Conservation (phyloP, 768 basidiomycete species). For the Rhizopogon roseolus region DNA sequence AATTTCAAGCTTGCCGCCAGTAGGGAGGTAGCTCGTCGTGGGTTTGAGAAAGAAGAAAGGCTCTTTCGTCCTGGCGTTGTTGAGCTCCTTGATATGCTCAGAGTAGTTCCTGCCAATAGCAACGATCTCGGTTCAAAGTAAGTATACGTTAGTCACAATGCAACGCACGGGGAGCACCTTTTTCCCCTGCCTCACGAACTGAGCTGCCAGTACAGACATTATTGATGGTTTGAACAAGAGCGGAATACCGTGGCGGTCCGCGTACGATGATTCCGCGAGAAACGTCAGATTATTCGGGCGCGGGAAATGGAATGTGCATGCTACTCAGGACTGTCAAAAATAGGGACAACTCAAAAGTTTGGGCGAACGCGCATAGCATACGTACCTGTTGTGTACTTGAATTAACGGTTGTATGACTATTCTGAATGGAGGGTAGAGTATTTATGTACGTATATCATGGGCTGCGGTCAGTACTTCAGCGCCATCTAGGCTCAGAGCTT, state of each 20-base stretch:
- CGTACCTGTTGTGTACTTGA: too few relatives aligned
- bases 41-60: conserved; percentile 99
- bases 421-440: too few relatives aligned
- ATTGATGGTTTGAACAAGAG: conserved; percentile 4
- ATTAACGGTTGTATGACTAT: too few relatives aligned
- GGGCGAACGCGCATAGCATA: too few relatives aligned
- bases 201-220: conserved; percentile 32
- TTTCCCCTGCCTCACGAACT: conserved; percentile 42
- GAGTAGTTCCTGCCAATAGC: conserved; percentile 95
- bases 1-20: conserved; percentile 80
- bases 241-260: neutral
- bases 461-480: too few relatives aligned
- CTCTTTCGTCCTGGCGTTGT: conserved; percentile 80
- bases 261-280: neutral
- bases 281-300: neutral
- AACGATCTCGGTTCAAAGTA: conserved; percentile 56
- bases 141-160: neutral
- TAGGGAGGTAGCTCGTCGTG: conserved; percentile 78
- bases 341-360: too few relatives aligned
- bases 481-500: too few relatives aligned
- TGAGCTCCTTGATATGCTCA: conserved; percentile 88
- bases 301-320: neutral
- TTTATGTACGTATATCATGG: too few relatives aligned
- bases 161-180: conserved; percentile 28
- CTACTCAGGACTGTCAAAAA: neutral